Percentiles rank a stretch among this genome's conserved stretches.
phyloP scores from a whole-genome alignment of 106 monocot genomes.

The Acorus gramineus region DNA sequence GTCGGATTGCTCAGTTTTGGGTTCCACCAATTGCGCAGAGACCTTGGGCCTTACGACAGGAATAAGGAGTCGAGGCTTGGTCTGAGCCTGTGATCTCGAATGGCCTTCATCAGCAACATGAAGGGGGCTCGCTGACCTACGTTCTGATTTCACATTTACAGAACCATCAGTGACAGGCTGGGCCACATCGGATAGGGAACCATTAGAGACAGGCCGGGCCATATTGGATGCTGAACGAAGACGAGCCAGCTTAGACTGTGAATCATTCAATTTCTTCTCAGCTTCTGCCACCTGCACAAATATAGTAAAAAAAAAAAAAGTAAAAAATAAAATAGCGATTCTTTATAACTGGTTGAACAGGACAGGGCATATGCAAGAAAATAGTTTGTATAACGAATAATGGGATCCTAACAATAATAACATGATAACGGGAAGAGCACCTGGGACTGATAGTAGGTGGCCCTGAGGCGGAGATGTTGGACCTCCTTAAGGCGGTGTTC shows the following conservation, averaged over 20 bases:
- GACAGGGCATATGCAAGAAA: neutral
- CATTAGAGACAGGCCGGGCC: neutral
- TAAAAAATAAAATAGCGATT: too few species aligned
- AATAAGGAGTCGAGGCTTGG: slow-evolving; percentile 35
- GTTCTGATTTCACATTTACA: neutral
- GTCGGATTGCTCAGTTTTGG: neutral
- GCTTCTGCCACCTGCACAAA: slow-evolving; percentile 38
- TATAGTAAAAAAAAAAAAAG: neutral
- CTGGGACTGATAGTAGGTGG: slow-evolving; percentile 41
- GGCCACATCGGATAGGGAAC: neutral
- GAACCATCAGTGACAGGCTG: too few species aligned
- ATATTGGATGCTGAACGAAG: slow-evolving; percentile 3
- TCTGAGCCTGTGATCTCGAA: neutral
- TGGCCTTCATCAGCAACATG: neutral
- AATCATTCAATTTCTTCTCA: slow-evolving; percentile 36
- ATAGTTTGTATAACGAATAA: too few species aligned
- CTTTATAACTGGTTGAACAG: neutral
- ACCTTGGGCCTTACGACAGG: slow-evolving; percentile 16
- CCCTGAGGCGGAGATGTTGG: slow-evolving; percentile 23
- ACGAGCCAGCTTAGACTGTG: slow-evolving; percentile 36
- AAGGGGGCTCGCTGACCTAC: too few species aligned
- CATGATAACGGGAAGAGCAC: slow-evolving; percentile 5
- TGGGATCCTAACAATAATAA: too few species aligned
- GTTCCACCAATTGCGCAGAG: neutral
- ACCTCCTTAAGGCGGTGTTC: slow-evolving; percentile 37